Conservation (phyloP, 2,329 filamentous ascomycete species). For the Claviceps maximensis region DNA sequence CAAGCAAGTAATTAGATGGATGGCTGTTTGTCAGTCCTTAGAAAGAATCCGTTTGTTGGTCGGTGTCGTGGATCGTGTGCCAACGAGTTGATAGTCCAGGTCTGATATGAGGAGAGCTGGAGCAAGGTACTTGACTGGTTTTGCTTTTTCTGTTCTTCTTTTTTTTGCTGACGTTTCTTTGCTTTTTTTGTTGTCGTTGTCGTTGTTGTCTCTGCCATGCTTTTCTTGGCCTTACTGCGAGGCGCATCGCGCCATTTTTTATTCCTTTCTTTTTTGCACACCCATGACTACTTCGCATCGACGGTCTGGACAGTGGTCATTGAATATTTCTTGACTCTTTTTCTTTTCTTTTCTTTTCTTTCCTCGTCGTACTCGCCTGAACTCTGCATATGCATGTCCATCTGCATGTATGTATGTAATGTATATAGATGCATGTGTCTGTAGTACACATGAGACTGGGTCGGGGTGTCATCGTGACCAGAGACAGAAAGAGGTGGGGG, state of each 20-base stretch:
- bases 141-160: background rate
- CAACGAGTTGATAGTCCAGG: background rate
- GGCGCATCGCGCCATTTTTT: background rate
- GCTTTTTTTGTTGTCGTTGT: background rate
- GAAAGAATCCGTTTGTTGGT: background rate
- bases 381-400: background rate
- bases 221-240: background rate
- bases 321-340: background rate
- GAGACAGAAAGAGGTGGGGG: no score
- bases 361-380: background rate
- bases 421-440: background rate
- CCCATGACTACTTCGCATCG: background rate
- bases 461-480: background rate
- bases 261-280: background rate
- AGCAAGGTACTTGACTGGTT: background rate
- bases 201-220: no score
- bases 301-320: background rate
- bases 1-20: no score
- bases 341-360: background rate
- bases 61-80: no score
- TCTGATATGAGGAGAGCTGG: background rate
- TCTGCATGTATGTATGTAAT: no score
- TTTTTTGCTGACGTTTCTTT: background rate
- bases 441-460: background rate
- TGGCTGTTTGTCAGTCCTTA: no score